Evolutionary conservation across 306 rosid genomes (phyloP).

Genomic region (Leucaena leucocephala): DNA sequence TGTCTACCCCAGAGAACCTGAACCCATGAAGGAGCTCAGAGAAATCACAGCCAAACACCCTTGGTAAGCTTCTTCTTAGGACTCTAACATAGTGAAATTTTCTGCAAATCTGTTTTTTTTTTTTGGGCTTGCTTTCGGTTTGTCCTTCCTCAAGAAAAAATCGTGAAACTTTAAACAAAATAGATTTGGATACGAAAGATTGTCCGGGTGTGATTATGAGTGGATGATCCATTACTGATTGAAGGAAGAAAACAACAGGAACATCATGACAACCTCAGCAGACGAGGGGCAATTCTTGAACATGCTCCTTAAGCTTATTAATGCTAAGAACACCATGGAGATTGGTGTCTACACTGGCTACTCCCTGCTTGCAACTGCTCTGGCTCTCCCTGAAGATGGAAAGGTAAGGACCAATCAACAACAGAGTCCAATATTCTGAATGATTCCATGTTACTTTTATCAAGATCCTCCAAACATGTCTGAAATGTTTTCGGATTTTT

Average conservation of each 20-base stretch:
- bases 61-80: slow-evolving; percentile 42
- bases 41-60: slow-evolving; percentile 93
- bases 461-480: background rate
- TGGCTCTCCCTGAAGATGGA: slow-evolving; percentile 93
- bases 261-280: slow-evolving; percentile 91
- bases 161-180: background rate
- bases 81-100: too few species aligned
- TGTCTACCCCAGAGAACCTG: slow-evolving; percentile 91
- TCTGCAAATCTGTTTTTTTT: background rate
- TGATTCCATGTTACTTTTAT: background rate
- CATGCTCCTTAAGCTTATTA: slow-evolving; percentile 86
- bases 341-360: slow-evolving; percentile 96
- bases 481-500: background rate
- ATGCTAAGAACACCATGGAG: slow-evolving; percentile 96
- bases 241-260: slow-evolving; percentile 55
- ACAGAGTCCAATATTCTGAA: background rate
- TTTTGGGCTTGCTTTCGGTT: background rate
- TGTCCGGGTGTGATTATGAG: background rate
- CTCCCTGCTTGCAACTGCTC: slow-evolving; percentile 93
- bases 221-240: slow-evolving; percentile 15
- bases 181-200: background rate
- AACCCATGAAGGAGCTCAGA: slow-evolving; percentile 89
- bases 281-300: slow-evolving; percentile 93
- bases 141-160: background rate
- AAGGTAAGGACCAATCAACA: slow-evolving; percentile 49